Base-by-base conservation (phyloP, 768 basidiomycete genomes). In the Boletellus ananas region DNA sequence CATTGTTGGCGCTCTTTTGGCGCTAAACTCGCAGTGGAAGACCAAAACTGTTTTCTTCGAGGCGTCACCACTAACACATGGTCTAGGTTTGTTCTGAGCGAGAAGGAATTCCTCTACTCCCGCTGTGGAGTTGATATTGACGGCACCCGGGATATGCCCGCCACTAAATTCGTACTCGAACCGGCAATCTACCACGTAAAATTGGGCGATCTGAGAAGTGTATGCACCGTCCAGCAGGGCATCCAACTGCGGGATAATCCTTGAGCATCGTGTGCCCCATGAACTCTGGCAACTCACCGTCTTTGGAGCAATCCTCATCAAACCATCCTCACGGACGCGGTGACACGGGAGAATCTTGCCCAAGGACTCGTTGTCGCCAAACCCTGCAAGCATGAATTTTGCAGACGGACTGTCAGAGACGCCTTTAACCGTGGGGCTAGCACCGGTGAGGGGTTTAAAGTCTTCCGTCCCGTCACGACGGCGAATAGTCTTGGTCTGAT, bases 11-110 rank as follows among this genome's bases (percentile, higher is more conserved):
- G 94, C 96, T 37, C 96, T 79, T 71, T 96, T 96, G 16, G 81
- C 86, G 56, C 90, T 94, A 64, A 97, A 97, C 70, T 99, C 96
- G 74, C 96, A 99, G 64, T 99, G 96, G 77, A 99, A 98, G 40
- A 99, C 79, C 36, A 98, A 71, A 29, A 98, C 73, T 1, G 87
- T 93, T 72, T 94, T 94, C 68, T 77, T 79, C 13, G 73, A 71
- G 0, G 67, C 48, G 57, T 94, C 87, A 18, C 90, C 88, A 66
- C 91, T 94, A 35, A 80, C 74, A 31, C 84, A 85, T 5, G 87
- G 80, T 49, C 68, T 73, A 10, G 88, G 87, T 66, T 78, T 84
- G 52, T 68, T 73, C 20, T 70, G 61, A 4, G 84, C 77, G 36
- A 98, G 81, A 34, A 98, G 71, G 43, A 90, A 78, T 45, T 89